Evolutionary conservation across 306 rosid genomes (phyloP).

Genomic region (Cicer judaicum): DNA sequence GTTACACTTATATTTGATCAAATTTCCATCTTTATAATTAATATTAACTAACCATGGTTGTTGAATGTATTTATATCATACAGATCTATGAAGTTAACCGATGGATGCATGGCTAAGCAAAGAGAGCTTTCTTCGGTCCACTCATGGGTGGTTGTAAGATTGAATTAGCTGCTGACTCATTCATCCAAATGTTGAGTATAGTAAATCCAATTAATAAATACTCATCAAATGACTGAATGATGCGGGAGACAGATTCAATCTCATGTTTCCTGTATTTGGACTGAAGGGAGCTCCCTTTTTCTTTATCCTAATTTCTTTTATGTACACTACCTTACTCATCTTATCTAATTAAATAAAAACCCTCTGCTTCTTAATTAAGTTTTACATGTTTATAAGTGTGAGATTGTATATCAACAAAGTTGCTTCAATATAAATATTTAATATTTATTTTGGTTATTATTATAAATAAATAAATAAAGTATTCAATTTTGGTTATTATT

Average conservation of each 20-base stretch:
- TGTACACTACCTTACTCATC: no score
- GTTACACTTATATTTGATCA: no score
- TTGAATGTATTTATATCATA: background rate
- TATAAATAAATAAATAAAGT: no score
- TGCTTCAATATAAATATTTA: no score
- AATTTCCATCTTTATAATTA: no score
- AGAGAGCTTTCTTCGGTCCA: slow-evolving; percentile 98
- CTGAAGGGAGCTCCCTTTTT: slow-evolving; percentile 99
- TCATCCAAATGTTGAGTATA: slow-evolving; percentile 77
- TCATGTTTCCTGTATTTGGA: slow-evolving; percentile 81
- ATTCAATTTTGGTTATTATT: no score
- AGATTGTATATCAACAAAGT: no score
- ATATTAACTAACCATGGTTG: no score
- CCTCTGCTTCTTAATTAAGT: no score
- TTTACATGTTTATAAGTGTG: no score
- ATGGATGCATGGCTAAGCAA: background rate
- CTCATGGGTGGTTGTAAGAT: slow-evolving; percentile 65
- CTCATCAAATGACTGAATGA: slow-evolving; percentile 93
- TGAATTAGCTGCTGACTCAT: slow-evolving; percentile 97
- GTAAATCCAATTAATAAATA: background rate
- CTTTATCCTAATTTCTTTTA: background rate
- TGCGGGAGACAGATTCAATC: slow-evolving; percentile 90
- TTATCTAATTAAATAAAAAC: no score
- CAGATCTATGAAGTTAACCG: background rate
- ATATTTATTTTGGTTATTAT: no score